Conservation (phyloP, 257 asterid genomes). For the Solanum habrochaites region DNA sequence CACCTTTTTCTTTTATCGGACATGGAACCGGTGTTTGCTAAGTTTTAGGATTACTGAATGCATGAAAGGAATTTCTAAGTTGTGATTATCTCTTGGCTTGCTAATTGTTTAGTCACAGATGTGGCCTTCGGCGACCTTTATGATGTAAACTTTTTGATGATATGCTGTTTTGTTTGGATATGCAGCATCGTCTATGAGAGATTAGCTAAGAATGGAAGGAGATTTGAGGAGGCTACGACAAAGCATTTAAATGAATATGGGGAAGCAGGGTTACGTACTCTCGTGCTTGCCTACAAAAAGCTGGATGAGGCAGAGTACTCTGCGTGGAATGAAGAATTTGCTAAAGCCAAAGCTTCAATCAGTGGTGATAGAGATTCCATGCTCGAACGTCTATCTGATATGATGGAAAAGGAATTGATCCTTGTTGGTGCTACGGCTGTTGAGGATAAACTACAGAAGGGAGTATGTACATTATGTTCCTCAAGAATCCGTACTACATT, state of each 20-base stretch:
- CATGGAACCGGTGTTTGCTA: background rate
- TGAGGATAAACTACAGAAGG: constrained; percentile 97
- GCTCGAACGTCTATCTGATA: constrained; percentile 78
- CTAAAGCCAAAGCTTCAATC: constrained; percentile 67
- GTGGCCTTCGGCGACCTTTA: background rate
- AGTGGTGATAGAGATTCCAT: constrained; percentile 69
- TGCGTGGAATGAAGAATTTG: constrained; percentile 87
- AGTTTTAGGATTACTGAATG: background rate
- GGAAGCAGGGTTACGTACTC: constrained; percentile 90
- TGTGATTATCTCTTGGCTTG: background rate
- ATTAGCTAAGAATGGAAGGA: constrained; percentile 58
- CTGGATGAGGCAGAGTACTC: constrained; percentile 65
- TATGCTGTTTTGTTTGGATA: constrained; percentile 3
- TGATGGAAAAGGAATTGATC: constrained; percentile 81
- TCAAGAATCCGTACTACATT: background rate
- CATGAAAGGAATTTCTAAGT: background rate
- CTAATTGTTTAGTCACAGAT: background rate
- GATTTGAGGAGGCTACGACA: constrained; percentile 61
- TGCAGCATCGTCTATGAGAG: constrained; percentile 95
- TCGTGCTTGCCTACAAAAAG: constrained; percentile 86
- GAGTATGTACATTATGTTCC: constrained; percentile 39
- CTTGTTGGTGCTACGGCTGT: constrained; percentile 99
- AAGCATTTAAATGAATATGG: constrained; percentile 88
- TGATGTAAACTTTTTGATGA: background rate
- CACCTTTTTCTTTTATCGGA: background rate